A percentile compares a stretch with the other conserved stretches of the same genome.
phyloP scores from a whole-genome alignment of 768 basidiomycete genomes.

The Sporobolomyces pararoseus region DNA sequence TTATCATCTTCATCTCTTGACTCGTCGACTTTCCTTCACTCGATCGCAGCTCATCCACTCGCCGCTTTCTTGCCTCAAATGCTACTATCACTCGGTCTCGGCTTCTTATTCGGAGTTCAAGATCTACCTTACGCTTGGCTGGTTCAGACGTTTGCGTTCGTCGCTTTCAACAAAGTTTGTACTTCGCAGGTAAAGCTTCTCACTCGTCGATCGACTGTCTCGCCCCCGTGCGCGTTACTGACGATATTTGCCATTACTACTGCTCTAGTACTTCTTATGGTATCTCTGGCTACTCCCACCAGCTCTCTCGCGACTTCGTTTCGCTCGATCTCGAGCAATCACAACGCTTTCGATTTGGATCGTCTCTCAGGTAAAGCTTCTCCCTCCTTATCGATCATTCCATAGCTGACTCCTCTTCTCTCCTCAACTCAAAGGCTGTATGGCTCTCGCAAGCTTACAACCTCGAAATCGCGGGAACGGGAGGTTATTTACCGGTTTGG shows the following conservation, averaged over 20 bases:
- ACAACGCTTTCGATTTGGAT: constrained; percentile 63
- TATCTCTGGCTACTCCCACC: constrained; percentile 84
- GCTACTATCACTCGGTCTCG: constrained; percentile 62
- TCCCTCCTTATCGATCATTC: no score
- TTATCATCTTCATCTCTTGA: background rate
- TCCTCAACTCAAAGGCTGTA: no score
- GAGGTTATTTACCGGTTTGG: constrained; percentile 76
- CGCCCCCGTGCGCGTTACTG: no score
- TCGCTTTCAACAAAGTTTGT: constrained; percentile 98
- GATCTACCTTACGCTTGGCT: constrained; percentile 83
- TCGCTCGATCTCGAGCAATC: constrained; percentile 54
- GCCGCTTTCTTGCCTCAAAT: constrained; percentile 45
- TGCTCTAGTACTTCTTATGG: constrained; percentile 87
- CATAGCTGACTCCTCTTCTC: background rate
- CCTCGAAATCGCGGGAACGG: constrained; percentile 77
- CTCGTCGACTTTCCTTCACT: background rate
- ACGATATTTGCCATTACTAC: no score
- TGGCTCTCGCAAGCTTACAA: constrained; percentile 90
- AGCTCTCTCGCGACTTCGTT: constrained; percentile 63
- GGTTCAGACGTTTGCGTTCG: constrained; percentile 82
- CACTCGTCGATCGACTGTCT: background rate
- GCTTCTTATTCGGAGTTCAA: constrained; percentile 64
- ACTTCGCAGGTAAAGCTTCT: constrained; percentile 70
- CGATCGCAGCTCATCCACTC: constrained; percentile 30
- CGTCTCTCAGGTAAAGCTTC: constrained; percentile 55